These are phyloP conservation scores for Lichtheimia ornata DNA, from an alignment of 371 early-diverging fungal species.

Conservation along the genomic window DNA sequence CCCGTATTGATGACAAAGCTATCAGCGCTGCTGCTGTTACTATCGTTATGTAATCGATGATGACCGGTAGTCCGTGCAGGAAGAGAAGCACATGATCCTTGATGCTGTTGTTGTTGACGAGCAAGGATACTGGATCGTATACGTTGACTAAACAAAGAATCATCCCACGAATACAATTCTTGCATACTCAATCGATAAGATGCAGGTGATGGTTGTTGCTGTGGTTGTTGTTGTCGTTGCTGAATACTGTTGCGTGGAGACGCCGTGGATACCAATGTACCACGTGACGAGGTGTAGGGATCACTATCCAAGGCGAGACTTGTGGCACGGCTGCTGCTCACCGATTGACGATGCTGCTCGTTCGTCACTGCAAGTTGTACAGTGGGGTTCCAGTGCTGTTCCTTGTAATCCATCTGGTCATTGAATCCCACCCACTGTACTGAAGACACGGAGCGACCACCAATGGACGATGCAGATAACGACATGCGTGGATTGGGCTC, in stretches of 20 bases:
- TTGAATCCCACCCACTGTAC: constrained; percentile 46
- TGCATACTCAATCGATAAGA: constrained; percentile 7
- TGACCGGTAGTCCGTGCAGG: neutral
- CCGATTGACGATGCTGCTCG: constrained; percentile 13
- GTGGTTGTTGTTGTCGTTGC: neutral
- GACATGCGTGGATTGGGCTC: neutral
- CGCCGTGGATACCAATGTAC: neutral
- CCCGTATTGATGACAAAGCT: too few species aligned
- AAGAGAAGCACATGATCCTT: neutral
- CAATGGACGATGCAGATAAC: constrained; percentile 19
- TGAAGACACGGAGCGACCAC: constrained; percentile 33
- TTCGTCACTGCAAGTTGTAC: constrained; percentile 37
- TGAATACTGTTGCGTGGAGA: neutral
- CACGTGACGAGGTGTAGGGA: constrained; percentile 3
- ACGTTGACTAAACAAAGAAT: constrained; percentile 1
- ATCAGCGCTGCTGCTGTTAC: too few species aligned
- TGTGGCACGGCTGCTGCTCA: constrained; percentile 17
- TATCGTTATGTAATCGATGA: too few species aligned
- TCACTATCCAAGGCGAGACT: constrained; percentile 9
- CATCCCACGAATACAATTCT: constrained; percentile 14
- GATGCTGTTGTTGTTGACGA: neutral
- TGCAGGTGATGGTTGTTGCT: neutral
- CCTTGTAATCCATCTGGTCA: constrained; percentile 37
- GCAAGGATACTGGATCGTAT: neutral
- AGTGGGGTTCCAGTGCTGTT: constrained; percentile 21